Evolutionary conservation across 768 basidiomycete species (phyloP), one percentile per base, ranked within the genome.

Genomic region (Erythrobasidium yunnanense): DNA sequence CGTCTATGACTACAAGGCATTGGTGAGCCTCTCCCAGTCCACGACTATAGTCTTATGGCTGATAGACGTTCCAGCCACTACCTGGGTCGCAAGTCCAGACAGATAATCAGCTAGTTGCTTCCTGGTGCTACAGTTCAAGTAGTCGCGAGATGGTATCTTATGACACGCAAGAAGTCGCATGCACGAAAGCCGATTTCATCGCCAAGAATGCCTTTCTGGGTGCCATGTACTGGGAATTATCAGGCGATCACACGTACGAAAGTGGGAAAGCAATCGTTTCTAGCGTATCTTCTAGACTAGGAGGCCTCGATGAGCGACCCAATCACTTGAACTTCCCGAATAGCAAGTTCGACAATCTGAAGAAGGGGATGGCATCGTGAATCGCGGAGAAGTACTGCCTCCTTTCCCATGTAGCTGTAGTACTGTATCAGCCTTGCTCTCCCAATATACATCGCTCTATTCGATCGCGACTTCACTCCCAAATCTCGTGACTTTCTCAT

Each of bases 151-250:
- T 90, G 83, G 78, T 92, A 70, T 86, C 86, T 73, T 93, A 83
- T 73, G 90, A 93, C 73, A 81, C 78, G 46, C 86, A 85, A 62
- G 77, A 82, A 22, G 81, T 87, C 1, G 88, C 81, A 1, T 75
- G 76, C 55, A 81, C 81, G 81, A 91, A 92, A 75, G 88, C 87
- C 15, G 80, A 81, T 5, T 66, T 5, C 4, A 29, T 42, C 25
- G 25, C n/a, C 50, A 23, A 1, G 15, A 29, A 38, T 75, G 75
- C 8, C 52, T 78, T 97, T 2, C 88, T 87, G 4, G 95, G 95
- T 0, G 87, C 86, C 62, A 99, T 99, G 95, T 80, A 73, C 86
- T 79, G 78, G 89, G 89, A 92, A 75, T 79, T 93, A 45, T 87
- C 85, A 70, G 90, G 88, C 1, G 93, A 96, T 77, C 89, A 90